Percentiles rank a stretch among this genome's conserved stretches.
Conservation (phyloP, 1,139 yeast genomes). For the Starmera stellimalicola region DNA sequence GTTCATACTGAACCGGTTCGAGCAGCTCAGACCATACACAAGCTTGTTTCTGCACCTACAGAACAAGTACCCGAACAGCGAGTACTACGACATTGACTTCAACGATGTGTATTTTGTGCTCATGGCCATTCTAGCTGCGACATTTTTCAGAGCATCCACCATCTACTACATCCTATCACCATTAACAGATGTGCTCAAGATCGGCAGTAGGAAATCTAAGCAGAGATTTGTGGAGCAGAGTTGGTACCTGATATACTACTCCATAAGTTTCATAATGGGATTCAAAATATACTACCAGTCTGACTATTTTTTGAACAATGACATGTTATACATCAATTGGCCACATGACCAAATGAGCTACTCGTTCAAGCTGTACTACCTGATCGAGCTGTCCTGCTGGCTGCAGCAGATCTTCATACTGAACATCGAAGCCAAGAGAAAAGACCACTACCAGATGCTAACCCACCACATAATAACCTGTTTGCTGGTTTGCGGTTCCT, state of each 20-base stretch:
- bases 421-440: slow-evolving; percentile 68
- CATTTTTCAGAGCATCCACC: slow-evolving; percentile 49
- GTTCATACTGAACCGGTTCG: slow-evolving; percentile 6
- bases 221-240: slow-evolving; percentile 81
- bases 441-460: slow-evolving; percentile 82
- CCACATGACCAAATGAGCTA: slow-evolving; percentile 51
- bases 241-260: slow-evolving; percentile 64
- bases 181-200: slow-evolving; percentile 30
- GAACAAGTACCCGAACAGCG: slow-evolving; percentile 27
- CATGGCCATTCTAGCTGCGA: slow-evolving; percentile 46
- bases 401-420: slow-evolving; percentile 70
- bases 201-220: slow-evolving; percentile 40
- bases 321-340: slow-evolving; percentile 61
- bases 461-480: slow-evolving; percentile 81
- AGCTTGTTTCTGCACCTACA: slow-evolving; percentile 43
- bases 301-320: slow-evolving; percentile 50
- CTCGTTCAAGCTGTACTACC: slow-evolving; percentile 59
- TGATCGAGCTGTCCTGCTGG: slow-evolving; percentile 70
- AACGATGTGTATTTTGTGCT: slow-evolving; percentile 49
- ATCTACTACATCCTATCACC: slow-evolving; percentile 56
- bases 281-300: slow-evolving; percentile 46
- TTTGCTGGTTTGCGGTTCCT: slow-evolving; percentile 59
- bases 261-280: slow-evolving; percentile 48
- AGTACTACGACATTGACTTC: slow-evolving; percentile 41
- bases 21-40: slow-evolving; percentile 10